Percentiles rank a stretch among this genome's conserved stretches.
phyloP scores from a whole-genome alignment of 306 rosid genomes.

The Dalbergia cultrata region DNA sequence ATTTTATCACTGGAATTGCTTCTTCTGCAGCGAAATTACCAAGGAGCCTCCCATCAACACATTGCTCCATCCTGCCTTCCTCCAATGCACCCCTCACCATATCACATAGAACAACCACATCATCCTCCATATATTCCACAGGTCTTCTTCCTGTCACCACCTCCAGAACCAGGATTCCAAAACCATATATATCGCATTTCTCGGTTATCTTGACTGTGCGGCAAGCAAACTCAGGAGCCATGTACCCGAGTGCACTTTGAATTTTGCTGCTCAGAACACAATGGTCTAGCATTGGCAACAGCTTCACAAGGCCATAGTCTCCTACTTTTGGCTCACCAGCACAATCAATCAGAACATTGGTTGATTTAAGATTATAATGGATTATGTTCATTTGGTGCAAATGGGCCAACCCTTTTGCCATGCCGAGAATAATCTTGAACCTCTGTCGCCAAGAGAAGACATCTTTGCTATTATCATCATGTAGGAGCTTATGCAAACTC shows the following conservation, averaged over 20 bases:
- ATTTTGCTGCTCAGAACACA: conserved; percentile 95
- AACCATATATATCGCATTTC: conserved; percentile 89
- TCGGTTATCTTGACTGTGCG: conserved; percentile 89
- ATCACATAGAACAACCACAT: conserved; percentile 91
- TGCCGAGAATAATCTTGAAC: conserved; percentile 84
- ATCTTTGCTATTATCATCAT: conserved; percentile 50
- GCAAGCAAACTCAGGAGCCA: conserved; percentile 98
- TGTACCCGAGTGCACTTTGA: conserved; percentile 94
- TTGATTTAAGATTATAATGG: conserved; percentile 91
- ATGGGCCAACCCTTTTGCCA: conserved; percentile 92
- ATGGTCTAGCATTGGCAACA: conserved; percentile 86
- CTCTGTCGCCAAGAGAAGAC: conserved; percentile 87
- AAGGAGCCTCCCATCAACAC: conserved; percentile 71
- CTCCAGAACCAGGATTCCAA: conserved; percentile 81
- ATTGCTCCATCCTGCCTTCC: conserved; percentile 81
- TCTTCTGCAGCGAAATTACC: conserved; percentile 86
- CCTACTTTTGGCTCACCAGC: conserved; percentile 81
- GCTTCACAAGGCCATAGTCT: conserved; percentile 84
- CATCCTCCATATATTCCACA: conserved; percentile 96
- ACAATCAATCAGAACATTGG: conserved; percentile 77
- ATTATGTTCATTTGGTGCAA: conserved; percentile 75
- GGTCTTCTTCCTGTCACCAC: conserved; percentile 90
- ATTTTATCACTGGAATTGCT: conserved; percentile 88
- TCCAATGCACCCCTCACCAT: conserved; percentile 89
- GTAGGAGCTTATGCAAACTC: conserved; percentile 81